Evolutionary conservation across 495 filamentous ascomycete species (phyloP).

Genomic region (Penicillium samsonianum): DNA sequence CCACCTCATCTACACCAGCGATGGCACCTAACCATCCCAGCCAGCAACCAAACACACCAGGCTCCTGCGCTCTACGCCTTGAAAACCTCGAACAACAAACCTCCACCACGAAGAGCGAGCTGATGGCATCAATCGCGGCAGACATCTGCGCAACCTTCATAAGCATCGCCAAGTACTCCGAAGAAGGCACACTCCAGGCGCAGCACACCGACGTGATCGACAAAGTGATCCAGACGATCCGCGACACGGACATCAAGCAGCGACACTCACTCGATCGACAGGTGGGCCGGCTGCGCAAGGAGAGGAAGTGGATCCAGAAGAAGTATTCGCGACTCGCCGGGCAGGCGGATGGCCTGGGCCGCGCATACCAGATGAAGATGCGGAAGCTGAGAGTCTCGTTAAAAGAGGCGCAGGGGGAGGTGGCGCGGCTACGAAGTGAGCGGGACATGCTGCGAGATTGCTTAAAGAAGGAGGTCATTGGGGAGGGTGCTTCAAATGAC

Average conservation of each 20-base stretch:
- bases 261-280: constrained; percentile 14
- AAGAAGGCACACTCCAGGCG: constrained; percentile 18
- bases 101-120: constrained; percentile 17
- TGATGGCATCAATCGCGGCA: constrained; percentile 32
- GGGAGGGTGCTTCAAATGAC: background rate
- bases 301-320: constrained; percentile 20
- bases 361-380: constrained; percentile 15
- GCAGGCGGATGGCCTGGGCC: constrained; percentile 15
- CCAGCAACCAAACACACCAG: background rate
- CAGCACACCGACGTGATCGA: constrained; percentile 26
- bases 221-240: constrained; percentile 26
- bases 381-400: background rate
- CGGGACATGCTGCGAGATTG: constrained; percentile 5
- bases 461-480: background rate
- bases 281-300: constrained; percentile 11
- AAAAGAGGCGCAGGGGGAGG: background rate
- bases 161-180: constrained; percentile 23
- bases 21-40: background rate
- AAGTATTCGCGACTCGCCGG: constrained; percentile 16
- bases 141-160: constrained; percentile 34
- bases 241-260: constrained; percentile 9
- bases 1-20: background rate
- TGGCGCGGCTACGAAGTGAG: constrained; percentile 1
- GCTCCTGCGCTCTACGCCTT: constrained; percentile 19
- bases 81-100: constrained; percentile 22